Conservation (phyloP, 163 green algal species). For the Coccomyxa subellipsoidea region DNA sequence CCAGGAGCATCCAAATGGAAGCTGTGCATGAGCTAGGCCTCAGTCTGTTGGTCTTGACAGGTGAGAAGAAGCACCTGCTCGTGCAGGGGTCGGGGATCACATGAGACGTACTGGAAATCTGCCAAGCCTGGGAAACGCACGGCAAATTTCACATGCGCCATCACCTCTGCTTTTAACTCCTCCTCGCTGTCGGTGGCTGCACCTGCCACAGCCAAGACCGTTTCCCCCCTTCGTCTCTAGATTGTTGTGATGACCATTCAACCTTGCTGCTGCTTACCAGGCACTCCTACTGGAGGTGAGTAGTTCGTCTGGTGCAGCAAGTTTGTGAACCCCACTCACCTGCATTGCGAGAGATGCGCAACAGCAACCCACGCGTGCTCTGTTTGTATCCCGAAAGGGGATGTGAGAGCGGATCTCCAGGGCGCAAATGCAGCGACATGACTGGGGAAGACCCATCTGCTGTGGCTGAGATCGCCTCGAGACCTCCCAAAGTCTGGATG, state of each 20-base stretch:
- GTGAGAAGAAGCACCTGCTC: background rate
- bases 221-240: no score
- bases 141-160: background rate
- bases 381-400: slow-evolving; percentile 42
- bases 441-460: background rate
- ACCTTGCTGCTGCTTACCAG: no score
- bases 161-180: background rate
- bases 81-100: background rate
- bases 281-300: no score
- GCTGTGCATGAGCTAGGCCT: no score
- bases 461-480: background rate
- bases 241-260: no score
- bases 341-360: slow-evolving; percentile 33
- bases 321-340: background rate
- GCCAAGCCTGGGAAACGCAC: slow-evolving; percentile 48
- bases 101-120: slow-evolving; percentile 45
- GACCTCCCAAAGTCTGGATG: slow-evolving; percentile 34
- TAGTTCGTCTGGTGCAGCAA: background rate
- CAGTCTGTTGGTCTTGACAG: no score
- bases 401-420: slow-evolving; percentile 45
- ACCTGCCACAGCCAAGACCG: no score
- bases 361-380: slow-evolving; percentile 27
- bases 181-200: background rate
- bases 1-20: no score
- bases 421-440: slow-evolving; percentile 30